phyloP scores from a whole-genome alignment of 352 stramenopile genomes.

The Pythium angustatum region DNA sequence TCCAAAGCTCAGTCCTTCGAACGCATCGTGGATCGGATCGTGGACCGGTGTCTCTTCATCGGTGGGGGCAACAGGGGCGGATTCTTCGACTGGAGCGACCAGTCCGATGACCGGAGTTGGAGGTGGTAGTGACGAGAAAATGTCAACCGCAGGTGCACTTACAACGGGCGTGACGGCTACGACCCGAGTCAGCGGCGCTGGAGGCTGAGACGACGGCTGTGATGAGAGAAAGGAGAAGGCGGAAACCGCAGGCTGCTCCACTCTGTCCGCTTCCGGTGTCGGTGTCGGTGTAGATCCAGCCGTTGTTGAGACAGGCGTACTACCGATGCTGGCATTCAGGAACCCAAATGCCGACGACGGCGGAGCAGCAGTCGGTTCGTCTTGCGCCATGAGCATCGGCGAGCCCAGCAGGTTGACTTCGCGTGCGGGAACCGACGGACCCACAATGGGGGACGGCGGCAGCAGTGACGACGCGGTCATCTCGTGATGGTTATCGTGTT shows the following conservation, averaged over 20 bases:
- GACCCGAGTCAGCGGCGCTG: conserved; percentile 27
- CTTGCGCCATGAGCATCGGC: conserved; percentile 32
- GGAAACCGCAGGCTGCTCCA: conserved; percentile 32
- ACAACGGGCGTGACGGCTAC: conserved; percentile 18
- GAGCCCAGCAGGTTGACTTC: conserved; percentile 40
- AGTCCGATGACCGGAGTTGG: conserved; percentile 38
- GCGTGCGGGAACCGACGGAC: conserved; percentile 1
- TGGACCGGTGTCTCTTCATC: conserved; percentile 38
- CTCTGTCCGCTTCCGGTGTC: neutral
- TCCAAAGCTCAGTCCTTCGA: conserved; percentile 62
- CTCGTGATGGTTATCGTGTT: neutral
- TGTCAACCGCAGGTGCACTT: conserved; percentile 29
- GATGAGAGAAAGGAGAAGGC: conserved; percentile 60
- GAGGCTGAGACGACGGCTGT: neutral
- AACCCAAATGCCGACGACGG: conserved; percentile 41
- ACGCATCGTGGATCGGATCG: conserved; percentile 82
- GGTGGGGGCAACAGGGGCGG: neutral
- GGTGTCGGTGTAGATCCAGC: conserved; percentile 11
- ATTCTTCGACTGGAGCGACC: conserved; percentile 8
- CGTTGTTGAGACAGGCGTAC: neutral
- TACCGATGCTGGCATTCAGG: conserved; percentile 26
- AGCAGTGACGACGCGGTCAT: conserved; percentile 8
- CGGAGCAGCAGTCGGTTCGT: conserved; percentile 33
- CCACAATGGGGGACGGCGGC: neutral
- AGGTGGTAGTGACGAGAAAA: conserved; percentile 62